Percentiles rank a stretch among this genome's conserved stretches.
Evolutionary conservation across 441 rosid genomes (phyloP).

Genomic region (Populus tomentosa): DNA sequence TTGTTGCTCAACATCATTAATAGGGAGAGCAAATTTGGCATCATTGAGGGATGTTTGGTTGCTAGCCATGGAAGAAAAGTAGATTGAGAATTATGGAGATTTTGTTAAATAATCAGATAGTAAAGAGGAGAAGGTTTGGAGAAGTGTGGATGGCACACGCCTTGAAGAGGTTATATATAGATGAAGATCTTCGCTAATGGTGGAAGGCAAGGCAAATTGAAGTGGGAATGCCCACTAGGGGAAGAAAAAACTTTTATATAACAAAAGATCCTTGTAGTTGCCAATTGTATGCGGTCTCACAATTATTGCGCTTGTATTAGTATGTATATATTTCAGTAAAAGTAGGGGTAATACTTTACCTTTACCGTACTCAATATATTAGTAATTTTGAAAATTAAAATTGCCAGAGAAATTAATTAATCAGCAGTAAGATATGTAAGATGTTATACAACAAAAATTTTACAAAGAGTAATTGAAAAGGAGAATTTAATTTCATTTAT

Average conservation of each 20-base stretch:
- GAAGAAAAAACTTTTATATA: not conserved
- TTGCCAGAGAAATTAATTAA: not conserved
- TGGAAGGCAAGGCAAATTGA: conserved; percentile 21
- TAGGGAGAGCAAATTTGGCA: conserved; percentile 26
- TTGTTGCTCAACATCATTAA: conserved; percentile 31
- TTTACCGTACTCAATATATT: not conserved
- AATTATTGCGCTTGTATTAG: not conserved
- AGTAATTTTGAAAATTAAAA: not conserved
- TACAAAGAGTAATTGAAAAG: not conserved
- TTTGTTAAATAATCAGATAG: not conserved
- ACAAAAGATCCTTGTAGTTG: not conserved
- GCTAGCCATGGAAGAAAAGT: conserved; percentile 28
- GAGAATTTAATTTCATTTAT: not conserved
- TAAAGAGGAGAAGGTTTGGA: conserved; percentile 28
- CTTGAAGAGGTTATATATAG: conserved; percentile 47
- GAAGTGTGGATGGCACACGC: conserved; percentile 71
- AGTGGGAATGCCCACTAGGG: conserved; percentile 38
- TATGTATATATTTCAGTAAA: not conserved
- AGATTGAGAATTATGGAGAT: not conserved
- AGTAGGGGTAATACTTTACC: not conserved
- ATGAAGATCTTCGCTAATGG: conserved; percentile 19
- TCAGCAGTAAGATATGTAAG: not conserved
- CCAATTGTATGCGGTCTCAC: not conserved
- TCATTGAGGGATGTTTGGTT: conserved; percentile 26
- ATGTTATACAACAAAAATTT: not conserved